Percentiles rank a stretch among this genome's conserved stretches.
Evolutionary conservation across 805 yeast species (phyloP).

Genomic region (Myxozyma mucilagina): DNA sequence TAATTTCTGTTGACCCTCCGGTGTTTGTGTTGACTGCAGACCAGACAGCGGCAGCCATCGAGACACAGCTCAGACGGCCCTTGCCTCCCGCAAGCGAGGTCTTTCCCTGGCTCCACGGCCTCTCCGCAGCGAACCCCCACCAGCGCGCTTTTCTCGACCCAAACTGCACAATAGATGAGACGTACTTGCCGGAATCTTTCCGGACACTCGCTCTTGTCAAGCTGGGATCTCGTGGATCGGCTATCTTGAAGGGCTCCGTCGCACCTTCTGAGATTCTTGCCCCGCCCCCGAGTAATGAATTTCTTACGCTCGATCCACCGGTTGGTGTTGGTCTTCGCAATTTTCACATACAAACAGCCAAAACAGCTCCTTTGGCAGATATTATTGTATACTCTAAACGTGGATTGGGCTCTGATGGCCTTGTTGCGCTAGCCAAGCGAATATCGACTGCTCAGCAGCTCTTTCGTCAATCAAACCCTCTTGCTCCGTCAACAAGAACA

Average conservation of each 20-base stretch:
- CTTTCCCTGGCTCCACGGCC: slow-evolving; percentile 92
- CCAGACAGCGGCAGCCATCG: slow-evolving; percentile 32
- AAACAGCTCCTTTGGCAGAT: slow-evolving; percentile 71
- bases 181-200: slow-evolving; percentile 27
- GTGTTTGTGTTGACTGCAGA: slow-evolving; percentile 27
- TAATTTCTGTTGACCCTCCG: slow-evolving; percentile 20
- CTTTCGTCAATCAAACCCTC: slow-evolving; percentile 21
- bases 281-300: slow-evolving; percentile 34
- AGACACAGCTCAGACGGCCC: slow-evolving; percentile 37
- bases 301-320: slow-evolving; percentile 64
- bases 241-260: slow-evolving; percentile 31
- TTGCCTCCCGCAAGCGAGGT: slow-evolving; percentile 66
- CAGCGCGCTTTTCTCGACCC: slow-evolving; percentile 51
- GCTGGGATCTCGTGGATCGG: slow-evolving; percentile 14
- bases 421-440: slow-evolving; percentile 14
- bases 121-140: slow-evolving; percentile 57
- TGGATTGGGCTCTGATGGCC: slow-evolving; percentile 26
- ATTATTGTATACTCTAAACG: slow-evolving; percentile 65
- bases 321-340: slow-evolving; percentile 77
- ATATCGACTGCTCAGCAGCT: slow-evolving; percentile 29
- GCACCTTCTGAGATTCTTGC: slow-evolving; percentile 29
- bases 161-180: slow-evolving; percentile 34
- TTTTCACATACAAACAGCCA: slow-evolving; percentile 83
- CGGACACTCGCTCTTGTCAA: slow-evolving; percentile 26
- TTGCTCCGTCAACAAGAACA: slow-evolving; percentile 23